Conservation (phyloP, 1,139 yeast genomes). For the Yamadazyma friedrichii region DNA sequence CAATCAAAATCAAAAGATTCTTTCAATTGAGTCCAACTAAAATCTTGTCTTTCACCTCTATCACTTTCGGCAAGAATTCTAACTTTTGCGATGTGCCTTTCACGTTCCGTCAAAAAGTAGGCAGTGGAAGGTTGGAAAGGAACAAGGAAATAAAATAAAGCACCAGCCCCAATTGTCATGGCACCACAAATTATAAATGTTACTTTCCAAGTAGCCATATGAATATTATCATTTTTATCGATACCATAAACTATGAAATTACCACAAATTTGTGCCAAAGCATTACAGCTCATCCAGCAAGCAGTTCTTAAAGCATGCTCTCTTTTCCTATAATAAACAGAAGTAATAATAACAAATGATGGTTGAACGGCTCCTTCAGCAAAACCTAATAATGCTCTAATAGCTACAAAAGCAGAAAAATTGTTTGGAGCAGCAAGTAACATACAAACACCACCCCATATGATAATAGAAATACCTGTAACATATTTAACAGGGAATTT, state of each 20-base stretch:
- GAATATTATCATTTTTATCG: slow-evolving; percentile 11
- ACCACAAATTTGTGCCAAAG: slow-evolving; percentile 18
- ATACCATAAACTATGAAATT: slow-evolving; percentile 17
- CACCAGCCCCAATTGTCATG: slow-evolving; percentile 20
- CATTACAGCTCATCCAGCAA: slow-evolving; percentile 19
- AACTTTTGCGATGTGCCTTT: slow-evolving; percentile 12
- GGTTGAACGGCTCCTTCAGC: slow-evolving; percentile 54
- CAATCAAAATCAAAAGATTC: slow-evolving; percentile 14
- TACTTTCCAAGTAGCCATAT: slow-evolving; percentile 20
- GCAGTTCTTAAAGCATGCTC: slow-evolving; percentile 20
- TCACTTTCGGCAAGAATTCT: slow-evolving; percentile 11
- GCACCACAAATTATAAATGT: slow-evolving; percentile 21
- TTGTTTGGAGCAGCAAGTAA: slow-evolving; percentile 23
- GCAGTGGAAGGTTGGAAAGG: slow-evolving; percentile 19
- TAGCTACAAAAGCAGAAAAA: slow-evolving; percentile 23
- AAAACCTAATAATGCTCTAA: slow-evolving; percentile 41
- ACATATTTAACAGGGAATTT: slow-evolving; percentile 25
- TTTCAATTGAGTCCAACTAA: slow-evolving; percentile 20
- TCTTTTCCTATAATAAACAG: slow-evolving; percentile 16
- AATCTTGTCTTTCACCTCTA: slow-evolving; percentile 16
- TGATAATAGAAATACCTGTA: slow-evolving; percentile 19
- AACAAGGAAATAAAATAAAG: slow-evolving; percentile 15
- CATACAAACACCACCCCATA: slow-evolving; percentile 26
- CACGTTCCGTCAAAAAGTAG: slow-evolving; percentile 14
- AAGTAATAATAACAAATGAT: slow-evolving; percentile 49